phyloP scores from a whole-genome alignment of 495 filamentous ascomycete genomes.

The Aspergillus nidulans region DNA sequence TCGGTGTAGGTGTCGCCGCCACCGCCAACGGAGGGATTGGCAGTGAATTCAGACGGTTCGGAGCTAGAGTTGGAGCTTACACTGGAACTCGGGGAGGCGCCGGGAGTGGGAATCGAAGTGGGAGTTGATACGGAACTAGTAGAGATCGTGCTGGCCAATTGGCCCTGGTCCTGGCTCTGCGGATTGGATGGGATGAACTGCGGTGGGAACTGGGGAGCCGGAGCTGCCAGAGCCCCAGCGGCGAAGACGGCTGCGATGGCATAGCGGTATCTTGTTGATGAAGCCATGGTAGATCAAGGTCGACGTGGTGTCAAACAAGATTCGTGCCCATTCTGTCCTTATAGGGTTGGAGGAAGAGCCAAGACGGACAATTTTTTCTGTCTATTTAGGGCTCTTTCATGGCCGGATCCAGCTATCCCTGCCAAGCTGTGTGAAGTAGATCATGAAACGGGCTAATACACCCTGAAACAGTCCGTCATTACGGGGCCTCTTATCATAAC shows the following conservation, averaged over 20 bases:
- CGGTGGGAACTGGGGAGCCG: neutral
- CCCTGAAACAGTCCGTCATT: neutral
- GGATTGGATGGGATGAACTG: neutral
- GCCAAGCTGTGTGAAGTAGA: neutral
- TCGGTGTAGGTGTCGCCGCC: constrained; percentile 10
- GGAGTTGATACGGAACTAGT: neutral
- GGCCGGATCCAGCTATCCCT: neutral
- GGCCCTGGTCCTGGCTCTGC: neutral
- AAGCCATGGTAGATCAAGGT: too few relatives aligned
- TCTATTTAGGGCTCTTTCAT: neutral
- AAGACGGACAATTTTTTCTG: too few relatives aligned
- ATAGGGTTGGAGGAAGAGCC: neutral
- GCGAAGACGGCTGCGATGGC: neutral
- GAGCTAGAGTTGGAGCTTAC: neutral
- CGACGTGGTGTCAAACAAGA: neutral
- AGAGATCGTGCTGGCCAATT: neutral
- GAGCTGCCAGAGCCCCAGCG: neutral
- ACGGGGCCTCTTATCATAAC: too few relatives aligned
- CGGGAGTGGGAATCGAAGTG: neutral
- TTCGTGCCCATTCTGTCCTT: neutral
- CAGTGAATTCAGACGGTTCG: constrained; percentile 6
- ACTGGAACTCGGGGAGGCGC: neutral
- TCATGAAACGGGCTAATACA: neutral
- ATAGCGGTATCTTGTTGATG: neutral
- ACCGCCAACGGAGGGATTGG: constrained; percentile 7